Evolutionary conservation across 192 early-diverging fungal genomes (phyloP).

Genomic region (Jimgerdemannia flammicorona): DNA sequence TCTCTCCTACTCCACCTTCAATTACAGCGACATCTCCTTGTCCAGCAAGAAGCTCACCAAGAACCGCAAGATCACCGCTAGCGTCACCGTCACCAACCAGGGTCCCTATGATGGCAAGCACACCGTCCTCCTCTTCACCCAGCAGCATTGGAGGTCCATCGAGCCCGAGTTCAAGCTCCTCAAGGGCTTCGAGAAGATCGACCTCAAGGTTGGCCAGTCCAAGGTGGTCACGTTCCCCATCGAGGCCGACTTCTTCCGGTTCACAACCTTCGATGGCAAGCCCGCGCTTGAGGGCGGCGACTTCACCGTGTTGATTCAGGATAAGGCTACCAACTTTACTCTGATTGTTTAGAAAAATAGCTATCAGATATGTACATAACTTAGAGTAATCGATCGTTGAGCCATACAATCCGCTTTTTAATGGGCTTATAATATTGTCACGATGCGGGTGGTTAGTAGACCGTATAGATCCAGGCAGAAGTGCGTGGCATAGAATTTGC

Average conservation of each 20-base stretch:
- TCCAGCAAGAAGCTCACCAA: neutral
- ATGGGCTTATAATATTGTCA: too few relatives aligned
- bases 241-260: conserved; percentile 20
- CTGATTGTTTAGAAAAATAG: neutral
- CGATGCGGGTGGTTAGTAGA: too few relatives aligned
- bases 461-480: too few relatives aligned
- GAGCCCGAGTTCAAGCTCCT: conserved; percentile 43
- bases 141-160: conserved; percentile 39
- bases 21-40: conserved; percentile 35
- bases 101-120: conserved; percentile 40
- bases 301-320: conserved; percentile 28
- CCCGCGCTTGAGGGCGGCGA: conserved; percentile 19
- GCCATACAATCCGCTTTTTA: too few relatives aligned
- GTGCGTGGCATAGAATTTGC: too few relatives aligned
- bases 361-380: neutral
- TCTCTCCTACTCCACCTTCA: conserved; percentile 38
- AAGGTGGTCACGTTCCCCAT: conserved; percentile 38
- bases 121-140: conserved; percentile 44
- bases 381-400: too few relatives aligned
- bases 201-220: conserved; percentile 31
- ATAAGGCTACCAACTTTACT: conserved; percentile 23
- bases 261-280: conserved; percentile 14
- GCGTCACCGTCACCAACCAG: conserved; percentile 32
- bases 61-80: conserved; percentile 25
- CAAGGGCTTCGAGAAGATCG: conserved; percentile 43